Evolutionary conservation across 2,329 filamentous ascomycete genomes (phyloP).

Genomic region (Phaeomoniella chlamydospora): DNA sequence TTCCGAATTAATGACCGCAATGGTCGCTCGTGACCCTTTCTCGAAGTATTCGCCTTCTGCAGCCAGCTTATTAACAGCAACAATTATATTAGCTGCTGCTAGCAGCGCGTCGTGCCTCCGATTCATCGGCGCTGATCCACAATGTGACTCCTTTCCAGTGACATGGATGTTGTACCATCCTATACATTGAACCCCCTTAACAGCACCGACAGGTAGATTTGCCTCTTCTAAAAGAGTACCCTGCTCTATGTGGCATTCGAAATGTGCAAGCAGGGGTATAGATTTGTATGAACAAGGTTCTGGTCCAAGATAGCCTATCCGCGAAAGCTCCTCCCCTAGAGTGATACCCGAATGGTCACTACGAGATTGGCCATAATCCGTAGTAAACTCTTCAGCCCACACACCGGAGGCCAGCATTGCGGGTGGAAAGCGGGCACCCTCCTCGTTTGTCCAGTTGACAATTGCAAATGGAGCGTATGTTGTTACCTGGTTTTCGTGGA

Average conservation of each 20-base stretch:
- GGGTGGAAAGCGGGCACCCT: conserved; percentile 61
- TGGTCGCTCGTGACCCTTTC: not conserved
- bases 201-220: conserved; percentile 47
- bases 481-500: conserved; percentile 51
- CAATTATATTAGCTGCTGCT: conserved; percentile 48
- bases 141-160: conserved; percentile 52
- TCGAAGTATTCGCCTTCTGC: not conserved
- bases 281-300: conserved; percentile 36
- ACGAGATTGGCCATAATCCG: conserved; percentile 23
- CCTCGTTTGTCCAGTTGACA: conserved; percentile 64
- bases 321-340: conserved; percentile 49
- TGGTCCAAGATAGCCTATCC: conserved; percentile 52
- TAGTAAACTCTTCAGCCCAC: conserved; percentile 50
- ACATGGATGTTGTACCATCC: conserved; percentile 53
- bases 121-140: conserved; percentile 52
- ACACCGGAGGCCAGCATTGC: conserved; percentile 61
- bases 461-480: conserved; percentile 55
- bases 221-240: conserved; percentile 53
- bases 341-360: conserved; percentile 37
- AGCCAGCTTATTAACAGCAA: conserved; percentile 26
- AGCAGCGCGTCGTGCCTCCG: conserved; percentile 51
- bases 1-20: not conserved
- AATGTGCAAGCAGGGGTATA: conserved; percentile 56
- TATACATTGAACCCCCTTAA: conserved; percentile 55
- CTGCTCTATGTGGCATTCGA: conserved; percentile 72